These are phyloP conservation scores for Kluyveromyces sp. DNA, from an alignment of 1,139 yeast genomes.

Conservation along the genomic window DNA sequence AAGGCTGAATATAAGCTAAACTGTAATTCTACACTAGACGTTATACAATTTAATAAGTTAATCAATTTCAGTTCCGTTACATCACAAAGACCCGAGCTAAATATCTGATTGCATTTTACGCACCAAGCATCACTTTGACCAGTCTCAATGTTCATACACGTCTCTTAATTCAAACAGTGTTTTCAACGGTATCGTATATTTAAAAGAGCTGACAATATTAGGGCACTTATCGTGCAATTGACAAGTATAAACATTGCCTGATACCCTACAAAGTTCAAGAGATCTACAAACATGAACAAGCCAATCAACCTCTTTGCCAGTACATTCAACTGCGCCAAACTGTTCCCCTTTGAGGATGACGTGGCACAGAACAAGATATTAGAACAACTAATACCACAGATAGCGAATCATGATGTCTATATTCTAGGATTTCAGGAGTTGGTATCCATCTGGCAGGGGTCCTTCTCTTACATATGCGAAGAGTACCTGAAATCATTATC, in stretches of 20 bases:
- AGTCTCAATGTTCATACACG: no score
- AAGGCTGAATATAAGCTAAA: not conserved
- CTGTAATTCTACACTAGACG: not conserved
- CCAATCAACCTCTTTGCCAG: conserved; percentile 8
- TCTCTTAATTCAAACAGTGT: no score
- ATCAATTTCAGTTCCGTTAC: no score
- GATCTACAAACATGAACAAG: not conserved
- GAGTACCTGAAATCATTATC: conserved; percentile 39
- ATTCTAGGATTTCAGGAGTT: conserved; percentile 75
- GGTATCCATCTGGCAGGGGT: conserved; percentile 57
- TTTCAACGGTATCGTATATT: no score
- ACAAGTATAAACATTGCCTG: no score
- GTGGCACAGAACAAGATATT: conserved; percentile 11
- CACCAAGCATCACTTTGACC: no score
- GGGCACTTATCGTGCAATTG: no score
- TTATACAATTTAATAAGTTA: no score
- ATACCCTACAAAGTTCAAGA: no score
- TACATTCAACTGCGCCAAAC: conserved; percentile 30
- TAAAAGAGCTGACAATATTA: no score
- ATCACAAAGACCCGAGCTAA: no score
- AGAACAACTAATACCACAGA: conserved; percentile 13
- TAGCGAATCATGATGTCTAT: conserved; percentile 40
- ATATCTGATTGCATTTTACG: no score
- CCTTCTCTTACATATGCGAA: conserved; percentile 39
- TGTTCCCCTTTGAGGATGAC: conserved; percentile 17